Base-by-base conservation (phyloP, 2,329 filamentous ascomycete genomes). In the Ophiostoma montium region DNA sequence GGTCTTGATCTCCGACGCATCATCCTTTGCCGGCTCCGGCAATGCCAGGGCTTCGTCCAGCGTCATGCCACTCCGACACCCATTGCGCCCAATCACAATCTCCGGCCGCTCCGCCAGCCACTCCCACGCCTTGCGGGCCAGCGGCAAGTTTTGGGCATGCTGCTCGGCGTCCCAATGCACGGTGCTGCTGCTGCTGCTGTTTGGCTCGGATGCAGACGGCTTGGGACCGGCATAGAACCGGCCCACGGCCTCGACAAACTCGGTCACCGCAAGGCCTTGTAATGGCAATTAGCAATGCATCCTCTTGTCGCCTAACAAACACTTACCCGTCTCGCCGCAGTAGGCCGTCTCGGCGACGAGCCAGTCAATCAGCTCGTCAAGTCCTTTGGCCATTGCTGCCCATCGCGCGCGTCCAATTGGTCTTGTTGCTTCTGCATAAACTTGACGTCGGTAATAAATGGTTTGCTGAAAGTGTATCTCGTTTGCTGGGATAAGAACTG, bases 361-460 rank as follows among this genome's bases (percentile, higher is more conserved):
- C 52, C 62, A 64, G 56, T 70, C 67, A 47, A 70, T 62, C 56
- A 70, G 58, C 57, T 66, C 65, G 57, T 70, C 68, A 52, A 70
- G 63, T 55, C 66, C 67, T 54, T 58, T 62, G 42, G 60, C 61
- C 63, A 66, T 66, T 11, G 12, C 23, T 42, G 41, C 11, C 23
- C 39, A 23, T n/a, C 16, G n/a, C n/a, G n/a, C 21, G 36, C 9
- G 16, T 27, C 23, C n/a, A 3, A 31, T 35, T 23, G 35, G 15
- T 21, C 23, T n/a, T 33, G 11, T n/a, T n/a, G n/a, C n/a, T n/a
- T n/a, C n/a, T n/a, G n/a, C n/a, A n/a, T n/a, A n/a, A n/a, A n/a
- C n/a, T n/a, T n/a, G n/a, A n/a, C n/a, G n/a, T n/a, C n/a, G n/a
- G n/a, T n/a, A n/a, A n/a, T n/a, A n/a, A n/a, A n/a, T n/a, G n/a